These are phyloP conservation scores for Quercus phellos DNA, from an alignment of 331 rosid genomes.

Conservation along the genomic window DNA sequence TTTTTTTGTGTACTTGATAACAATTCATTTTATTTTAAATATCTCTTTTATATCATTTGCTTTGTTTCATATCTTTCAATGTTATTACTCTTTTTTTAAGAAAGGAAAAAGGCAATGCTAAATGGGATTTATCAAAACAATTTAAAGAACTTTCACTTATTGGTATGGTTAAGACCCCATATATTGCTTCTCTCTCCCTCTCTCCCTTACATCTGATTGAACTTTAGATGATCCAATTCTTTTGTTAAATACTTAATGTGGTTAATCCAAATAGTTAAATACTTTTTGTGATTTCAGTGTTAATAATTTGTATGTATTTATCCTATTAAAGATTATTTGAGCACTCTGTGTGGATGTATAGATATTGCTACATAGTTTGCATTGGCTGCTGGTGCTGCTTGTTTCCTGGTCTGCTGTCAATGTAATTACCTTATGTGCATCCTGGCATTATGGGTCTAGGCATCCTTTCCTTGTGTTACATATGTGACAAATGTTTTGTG, in stretches of 20 bases:
- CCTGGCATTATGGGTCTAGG: background rate
- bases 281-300: background rate
- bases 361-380: background rate
- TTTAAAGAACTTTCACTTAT: background rate
- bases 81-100: background rate
- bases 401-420: background rate
- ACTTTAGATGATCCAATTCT: background rate
- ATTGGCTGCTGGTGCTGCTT: background rate
- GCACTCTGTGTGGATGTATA: background rate
- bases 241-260: background rate
- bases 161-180: background rate
- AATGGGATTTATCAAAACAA: background rate
- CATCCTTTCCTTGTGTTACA: too few species aligned
- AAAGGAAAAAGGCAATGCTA: background rate
- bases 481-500: too few species aligned
- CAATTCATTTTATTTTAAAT: background rate
- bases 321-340: background rate
- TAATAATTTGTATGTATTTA: background rate
- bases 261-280: background rate
- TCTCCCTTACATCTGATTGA: background rate
- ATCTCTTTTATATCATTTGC: background rate
- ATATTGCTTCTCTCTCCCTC: background rate
- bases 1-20: background rate
- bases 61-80: background rate
- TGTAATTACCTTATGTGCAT: background rate